phyloP scores from a whole-genome alignment of 768 basidiomycete species.

The Phlebiopsis gigantea region DNA sequence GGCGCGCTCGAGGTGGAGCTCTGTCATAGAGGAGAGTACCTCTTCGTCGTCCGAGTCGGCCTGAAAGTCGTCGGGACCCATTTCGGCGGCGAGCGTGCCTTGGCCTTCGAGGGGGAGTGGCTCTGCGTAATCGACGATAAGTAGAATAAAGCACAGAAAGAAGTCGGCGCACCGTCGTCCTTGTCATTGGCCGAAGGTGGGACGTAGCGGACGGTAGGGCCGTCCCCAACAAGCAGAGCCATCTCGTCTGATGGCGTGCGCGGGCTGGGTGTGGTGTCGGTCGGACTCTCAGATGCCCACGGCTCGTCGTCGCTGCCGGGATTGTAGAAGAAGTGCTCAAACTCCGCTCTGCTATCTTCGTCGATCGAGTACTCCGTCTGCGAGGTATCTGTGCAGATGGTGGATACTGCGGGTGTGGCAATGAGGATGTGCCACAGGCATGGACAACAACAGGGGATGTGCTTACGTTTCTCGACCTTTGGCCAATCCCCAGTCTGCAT shows the following conservation, averaged over 20 bases:
- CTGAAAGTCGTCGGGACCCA: too few species aligned
- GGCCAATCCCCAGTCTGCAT: not conserved
- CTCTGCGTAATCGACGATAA: too few species aligned
- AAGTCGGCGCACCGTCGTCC: not conserved
- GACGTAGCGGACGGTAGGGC: not conserved
- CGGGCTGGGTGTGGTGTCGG: not conserved
- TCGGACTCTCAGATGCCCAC: not conserved
- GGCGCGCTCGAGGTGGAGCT: not conserved
- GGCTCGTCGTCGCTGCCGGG: not conserved
- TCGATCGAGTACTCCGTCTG: too few species aligned
- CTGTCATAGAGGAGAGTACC: not conserved
- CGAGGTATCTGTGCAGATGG: too few species aligned
- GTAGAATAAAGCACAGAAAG: too few species aligned
- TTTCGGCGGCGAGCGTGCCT: too few species aligned
- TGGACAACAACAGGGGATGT: too few species aligned
- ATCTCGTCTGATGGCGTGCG: not conserved
- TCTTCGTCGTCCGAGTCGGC: not conserved
- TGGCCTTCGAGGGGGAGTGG: too few species aligned
- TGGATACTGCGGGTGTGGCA: too few species aligned
- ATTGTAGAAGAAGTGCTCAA: not conserved
- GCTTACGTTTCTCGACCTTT: not conserved
- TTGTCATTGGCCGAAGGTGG: not conserved
- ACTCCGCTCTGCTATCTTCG: not conserved
- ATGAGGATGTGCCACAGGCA: too few species aligned
- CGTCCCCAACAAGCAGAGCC: not conserved